Conservation (phyloP, 495 filamentous ascomycete genomes). For the Chaetomium fimeti region DNA sequence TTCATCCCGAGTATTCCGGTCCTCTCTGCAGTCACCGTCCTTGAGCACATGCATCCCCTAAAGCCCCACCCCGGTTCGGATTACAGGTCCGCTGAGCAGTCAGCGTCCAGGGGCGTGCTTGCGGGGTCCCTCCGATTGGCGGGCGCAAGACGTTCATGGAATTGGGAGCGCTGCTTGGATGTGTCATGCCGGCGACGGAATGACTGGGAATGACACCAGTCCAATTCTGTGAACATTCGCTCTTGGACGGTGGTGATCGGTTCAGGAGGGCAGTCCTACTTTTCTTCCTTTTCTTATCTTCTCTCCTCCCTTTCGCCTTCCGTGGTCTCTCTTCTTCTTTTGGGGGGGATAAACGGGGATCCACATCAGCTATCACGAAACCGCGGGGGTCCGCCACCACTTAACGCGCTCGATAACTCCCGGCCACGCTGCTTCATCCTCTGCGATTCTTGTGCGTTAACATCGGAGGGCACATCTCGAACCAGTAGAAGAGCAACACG, state of each 20-base stretch:
- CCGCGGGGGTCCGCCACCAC: background rate
- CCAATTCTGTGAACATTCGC: background rate
- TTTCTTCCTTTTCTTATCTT: background rate
- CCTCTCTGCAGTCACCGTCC: no score
- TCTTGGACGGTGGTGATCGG: background rate
- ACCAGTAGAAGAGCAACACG: background rate
- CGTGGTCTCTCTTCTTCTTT: background rate
- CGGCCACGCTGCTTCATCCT: background rate
- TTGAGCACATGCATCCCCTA: no score
- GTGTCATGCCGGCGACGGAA: conserved; percentile 33
- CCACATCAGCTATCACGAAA: background rate
- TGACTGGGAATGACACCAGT: background rate
- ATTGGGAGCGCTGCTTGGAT: conserved; percentile 18
- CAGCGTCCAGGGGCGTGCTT: conserved; percentile 27
- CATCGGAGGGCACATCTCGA: background rate
- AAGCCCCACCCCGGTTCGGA: background rate
- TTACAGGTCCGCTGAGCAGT: background rate
- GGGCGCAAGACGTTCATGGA: background rate
- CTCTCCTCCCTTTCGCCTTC: background rate
- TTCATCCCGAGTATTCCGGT: no score
- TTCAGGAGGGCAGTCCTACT: background rate
- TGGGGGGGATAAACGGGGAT: background rate
- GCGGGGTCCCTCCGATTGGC: conserved; percentile 37
- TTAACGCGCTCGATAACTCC: background rate
- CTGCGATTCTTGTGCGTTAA: background rate